Evolutionary conservation across 345 rosid genomes (phyloP).

Genomic region (Fremontodendron californicum): DNA sequence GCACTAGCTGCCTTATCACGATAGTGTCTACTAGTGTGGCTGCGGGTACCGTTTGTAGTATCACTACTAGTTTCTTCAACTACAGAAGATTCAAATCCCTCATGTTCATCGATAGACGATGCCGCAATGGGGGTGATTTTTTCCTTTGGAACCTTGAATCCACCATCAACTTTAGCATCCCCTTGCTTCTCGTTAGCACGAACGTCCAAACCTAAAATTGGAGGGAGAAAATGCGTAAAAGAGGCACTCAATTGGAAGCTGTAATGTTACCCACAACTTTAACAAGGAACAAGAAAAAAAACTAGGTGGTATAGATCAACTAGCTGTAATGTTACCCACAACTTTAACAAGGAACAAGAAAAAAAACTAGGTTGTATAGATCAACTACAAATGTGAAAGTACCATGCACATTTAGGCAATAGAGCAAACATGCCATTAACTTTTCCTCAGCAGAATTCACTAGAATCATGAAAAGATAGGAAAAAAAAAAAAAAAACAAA

Average conservation of each 20-base stretch:
- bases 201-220: slow-evolving; percentile 35
- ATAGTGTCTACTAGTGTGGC: slow-evolving; percentile 46
- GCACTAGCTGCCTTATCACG: slow-evolving; percentile 41
- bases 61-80: slow-evolving; percentile 27
- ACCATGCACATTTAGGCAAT: neutral
- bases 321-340: neutral
- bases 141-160: slow-evolving; percentile 63
- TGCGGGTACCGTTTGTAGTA: slow-evolving; percentile 11
- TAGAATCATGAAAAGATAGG: neutral
- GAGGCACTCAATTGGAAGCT: neutral
- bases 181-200: slow-evolving; percentile 49
- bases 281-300: neutral
- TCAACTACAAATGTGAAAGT: neutral
- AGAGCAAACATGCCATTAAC: neutral
- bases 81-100: slow-evolving; percentile 31
- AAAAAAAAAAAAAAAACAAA: neutral
- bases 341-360: neutral
- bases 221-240: neutral
- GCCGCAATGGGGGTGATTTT: slow-evolving; percentile 40
- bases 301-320: neutral
- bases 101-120: slow-evolving; percentile 46
- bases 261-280: neutral
- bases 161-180: slow-evolving; percentile 29
- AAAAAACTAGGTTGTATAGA: neutral
- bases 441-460: neutral